phyloP scores from a whole-genome alignment of 2,329 filamentous ascomycete species.

The Paecilomyces dactylethromorphus region DNA sequence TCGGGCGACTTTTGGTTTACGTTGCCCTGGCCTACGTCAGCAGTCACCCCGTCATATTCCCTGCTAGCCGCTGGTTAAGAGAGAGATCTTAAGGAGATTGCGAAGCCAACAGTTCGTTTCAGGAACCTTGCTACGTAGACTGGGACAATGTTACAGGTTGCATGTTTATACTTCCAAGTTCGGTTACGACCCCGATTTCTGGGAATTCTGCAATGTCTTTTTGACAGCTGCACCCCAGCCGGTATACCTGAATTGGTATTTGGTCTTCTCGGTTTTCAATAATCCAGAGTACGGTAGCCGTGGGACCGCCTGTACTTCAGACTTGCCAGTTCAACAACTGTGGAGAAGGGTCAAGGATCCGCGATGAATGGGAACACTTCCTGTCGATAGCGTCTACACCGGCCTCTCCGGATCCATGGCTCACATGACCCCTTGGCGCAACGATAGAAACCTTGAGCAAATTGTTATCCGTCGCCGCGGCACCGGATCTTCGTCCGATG shows the following conservation, averaged over 20 bases:
- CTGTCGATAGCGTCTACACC: background rate
- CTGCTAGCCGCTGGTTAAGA: background rate
- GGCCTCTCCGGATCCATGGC: background rate
- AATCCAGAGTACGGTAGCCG: background rate
- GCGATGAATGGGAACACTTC: background rate
- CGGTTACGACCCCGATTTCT: background rate
- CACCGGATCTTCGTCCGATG: slow-evolving; percentile 27
- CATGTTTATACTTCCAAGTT: background rate
- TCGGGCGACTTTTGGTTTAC: background rate
- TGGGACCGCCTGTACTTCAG: background rate
- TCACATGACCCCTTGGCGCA: slow-evolving; percentile 4
- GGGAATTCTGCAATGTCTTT: background rate
- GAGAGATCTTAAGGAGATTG: background rate
- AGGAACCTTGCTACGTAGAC: background rate
- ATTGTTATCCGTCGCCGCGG: slow-evolving; percentile 29
- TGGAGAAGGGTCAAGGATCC: background rate
- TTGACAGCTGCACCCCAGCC: background rate
- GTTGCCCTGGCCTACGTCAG: background rate
- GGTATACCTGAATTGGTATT: background rate
- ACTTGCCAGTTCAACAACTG: background rate
- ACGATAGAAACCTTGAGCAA: background rate
- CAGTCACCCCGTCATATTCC: background rate
- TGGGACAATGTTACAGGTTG: no score
- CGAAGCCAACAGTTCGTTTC: background rate
- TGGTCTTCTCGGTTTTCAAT: slow-evolving; percentile 1